These are phyloP conservation scores for Boletellus ananiceps DNA, from an alignment of 768 basidiomycete species.

Conservation along the genomic window DNA sequence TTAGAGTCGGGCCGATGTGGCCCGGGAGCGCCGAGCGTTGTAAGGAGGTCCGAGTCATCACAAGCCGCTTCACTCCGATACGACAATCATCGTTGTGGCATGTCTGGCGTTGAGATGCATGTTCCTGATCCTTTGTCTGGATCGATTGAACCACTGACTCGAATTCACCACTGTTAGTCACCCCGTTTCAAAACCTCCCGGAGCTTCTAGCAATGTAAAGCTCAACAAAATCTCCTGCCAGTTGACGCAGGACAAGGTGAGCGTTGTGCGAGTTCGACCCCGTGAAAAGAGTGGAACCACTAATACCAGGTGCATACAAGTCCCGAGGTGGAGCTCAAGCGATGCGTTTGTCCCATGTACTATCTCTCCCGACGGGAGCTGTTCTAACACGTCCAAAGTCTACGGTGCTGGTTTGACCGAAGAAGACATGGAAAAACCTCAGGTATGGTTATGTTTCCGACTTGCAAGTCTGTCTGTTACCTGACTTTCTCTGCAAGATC, in stretches of 20 bases:
- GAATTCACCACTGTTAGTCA: slow-evolving; percentile 9
- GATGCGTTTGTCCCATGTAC: slow-evolving; percentile 57
- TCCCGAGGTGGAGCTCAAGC: slow-evolving; percentile 75
- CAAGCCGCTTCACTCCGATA: neutral
- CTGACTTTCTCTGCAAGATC: slow-evolving; percentile 44
- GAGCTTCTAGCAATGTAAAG: slow-evolving; percentile 36
- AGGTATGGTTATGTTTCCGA: slow-evolving; percentile 40
- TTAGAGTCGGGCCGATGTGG: too few relatives aligned
- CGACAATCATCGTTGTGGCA: slow-evolving; percentile 20
- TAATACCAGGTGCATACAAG: slow-evolving; percentile 26
- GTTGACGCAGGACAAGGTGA: slow-evolving; percentile 74
- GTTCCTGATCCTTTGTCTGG: slow-evolving; percentile 15
- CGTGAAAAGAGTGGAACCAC: neutral
- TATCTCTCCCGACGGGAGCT: neutral
- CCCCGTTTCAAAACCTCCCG: slow-evolving; percentile 16
- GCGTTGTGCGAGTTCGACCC: slow-evolving; percentile 3
- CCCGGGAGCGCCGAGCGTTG: neutral
- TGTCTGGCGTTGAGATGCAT: slow-evolving; percentile 63
- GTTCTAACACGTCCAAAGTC: slow-evolving; percentile 33
- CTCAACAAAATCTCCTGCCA: slow-evolving; percentile 74
- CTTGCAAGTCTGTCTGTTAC: neutral
- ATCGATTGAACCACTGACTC: slow-evolving; percentile 1
- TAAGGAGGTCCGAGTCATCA: slow-evolving; percentile 13
- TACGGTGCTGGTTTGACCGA: slow-evolving; percentile 76
- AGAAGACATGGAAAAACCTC: slow-evolving; percentile 80